Evolutionary conservation across 495 filamentous ascomycete species (phyloP).

Genomic region (Talaromyces liani): DNA sequence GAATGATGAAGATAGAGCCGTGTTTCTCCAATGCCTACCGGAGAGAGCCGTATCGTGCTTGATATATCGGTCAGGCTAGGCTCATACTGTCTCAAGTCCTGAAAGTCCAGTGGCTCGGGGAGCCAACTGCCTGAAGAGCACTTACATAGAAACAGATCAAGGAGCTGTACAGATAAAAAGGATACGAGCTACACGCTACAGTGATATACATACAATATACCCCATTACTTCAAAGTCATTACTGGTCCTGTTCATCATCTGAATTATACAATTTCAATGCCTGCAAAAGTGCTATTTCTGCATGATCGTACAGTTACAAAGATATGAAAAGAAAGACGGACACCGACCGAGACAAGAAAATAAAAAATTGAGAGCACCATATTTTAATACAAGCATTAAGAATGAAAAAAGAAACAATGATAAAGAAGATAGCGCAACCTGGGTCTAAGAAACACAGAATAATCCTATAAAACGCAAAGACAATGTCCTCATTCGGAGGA

Average conservation of each 20-base stretch:
- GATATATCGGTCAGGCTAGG: neutral
- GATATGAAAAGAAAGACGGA: constrained; percentile 10
- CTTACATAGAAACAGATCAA: neutral
- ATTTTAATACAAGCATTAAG: constrained; percentile 5
- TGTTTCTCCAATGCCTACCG: neutral
- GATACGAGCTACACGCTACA: neutral
- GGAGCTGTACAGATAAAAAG: neutral
- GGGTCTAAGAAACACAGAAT: neutral
- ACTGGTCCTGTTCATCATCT: neutral
- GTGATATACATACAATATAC: neutral
- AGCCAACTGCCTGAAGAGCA: neutral
- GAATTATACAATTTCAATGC: neutral
- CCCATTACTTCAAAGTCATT: neutral
- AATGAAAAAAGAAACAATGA: constrained; percentile 2
- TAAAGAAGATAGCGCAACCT: neutral
- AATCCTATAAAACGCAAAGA: constrained; percentile 1
- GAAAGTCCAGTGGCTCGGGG: neutral
- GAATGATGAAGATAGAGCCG: neutral
- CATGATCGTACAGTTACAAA: constrained; percentile 27
- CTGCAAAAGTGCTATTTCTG: constrained; percentile 19
- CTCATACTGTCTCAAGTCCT: neutral
- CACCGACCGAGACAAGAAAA: constrained; percentile 12
- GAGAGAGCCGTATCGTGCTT: neutral
- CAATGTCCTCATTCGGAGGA: constrained; percentile 1
- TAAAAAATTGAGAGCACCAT: neutral